Conservation (phyloP, 1,284 basidiomycete genomes). For the Bjerkandera adusta region DNA sequence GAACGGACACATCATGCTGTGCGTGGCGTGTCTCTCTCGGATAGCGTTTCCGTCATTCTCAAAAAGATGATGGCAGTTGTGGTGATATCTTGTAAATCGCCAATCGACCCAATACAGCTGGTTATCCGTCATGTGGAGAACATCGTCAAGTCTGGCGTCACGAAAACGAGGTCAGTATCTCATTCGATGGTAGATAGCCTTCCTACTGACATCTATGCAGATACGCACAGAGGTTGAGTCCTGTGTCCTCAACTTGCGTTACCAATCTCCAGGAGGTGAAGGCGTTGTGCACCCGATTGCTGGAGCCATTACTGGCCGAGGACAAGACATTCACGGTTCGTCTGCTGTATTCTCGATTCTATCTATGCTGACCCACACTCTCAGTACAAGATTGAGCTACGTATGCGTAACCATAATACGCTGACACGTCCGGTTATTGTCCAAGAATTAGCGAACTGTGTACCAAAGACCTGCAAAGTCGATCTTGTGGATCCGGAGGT, state of each 20-base stretch:
- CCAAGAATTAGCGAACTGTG: constrained; percentile 63
- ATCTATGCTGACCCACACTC: background rate
- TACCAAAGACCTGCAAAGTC: constrained; percentile 64
- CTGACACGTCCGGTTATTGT: constrained; percentile 57
- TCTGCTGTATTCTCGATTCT: background rate
- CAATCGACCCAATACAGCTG: constrained; percentile 74
- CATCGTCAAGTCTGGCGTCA: constrained; percentile 58
- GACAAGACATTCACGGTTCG: constrained; percentile 43
- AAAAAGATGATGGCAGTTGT: constrained; percentile 46
- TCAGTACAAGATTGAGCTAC: constrained; percentile 79
- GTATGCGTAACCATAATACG: constrained; percentile 70
- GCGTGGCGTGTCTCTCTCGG: constrained; percentile 21
- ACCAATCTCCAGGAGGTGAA: constrained; percentile 70
- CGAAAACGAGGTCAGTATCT: constrained; percentile 58
- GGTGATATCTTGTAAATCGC: constrained; percentile 75
- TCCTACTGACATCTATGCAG: constrained; percentile 32
- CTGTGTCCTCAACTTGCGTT: constrained; percentile 62
- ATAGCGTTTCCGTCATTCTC: background rate
- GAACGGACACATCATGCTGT: constrained; percentile 79
- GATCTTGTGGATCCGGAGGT: constrained; percentile 64
- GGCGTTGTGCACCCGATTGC: constrained; percentile 51
- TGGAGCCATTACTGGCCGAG: constrained; percentile 49
- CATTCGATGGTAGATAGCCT: too few species aligned
- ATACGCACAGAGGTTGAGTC: constrained; percentile 66
- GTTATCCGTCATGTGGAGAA: constrained; percentile 63